Base-by-base conservation (phyloP, 768 basidiomycete species). In the Lactifluus echinatus region DNA sequence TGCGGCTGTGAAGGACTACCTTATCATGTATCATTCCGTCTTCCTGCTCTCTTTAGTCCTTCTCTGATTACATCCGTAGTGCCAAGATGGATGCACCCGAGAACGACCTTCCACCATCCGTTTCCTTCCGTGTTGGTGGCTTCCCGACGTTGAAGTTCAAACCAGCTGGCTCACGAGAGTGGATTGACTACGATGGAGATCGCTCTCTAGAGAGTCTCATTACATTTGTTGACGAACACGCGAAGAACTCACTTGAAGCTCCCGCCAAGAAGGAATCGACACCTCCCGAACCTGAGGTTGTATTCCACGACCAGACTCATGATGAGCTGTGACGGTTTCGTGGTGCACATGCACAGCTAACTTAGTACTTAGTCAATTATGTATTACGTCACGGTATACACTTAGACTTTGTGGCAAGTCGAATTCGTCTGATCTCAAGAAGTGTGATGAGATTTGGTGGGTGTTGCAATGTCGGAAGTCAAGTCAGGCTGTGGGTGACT, bases 141-240 rank as follows among this genome's bases (percentile, higher is more conserved):
- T 93, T 92, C 87, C 95, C 96, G 8, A 98, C 96, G 5, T 69
- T 98, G 67, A 98, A 98, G 71, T 95, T 99, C 80, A 94, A 93
- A 75, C 79, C 84, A 4, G 95, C 96, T 14, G 95, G 95, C 45
- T 74, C 81, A 21, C 75, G 77, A 53, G 85, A 91, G 50, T 99
- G 94, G 75, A 73, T 94, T 52, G 92, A 96, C 69, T 98, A 94
- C 68, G 85, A 89, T 62, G 96, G 96, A 63, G 96, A 93, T 66
- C 84, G 91, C 57, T 85, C 89, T 3, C 74, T 92, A 61, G 93
- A 97, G 73, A 86, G 82, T 68, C 70, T 98, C 57, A 76, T 91
- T 55, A 80, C 86, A 47, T 96, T 93, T 70, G 74, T 94, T 39
- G 84, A 93, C 72, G 79, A 85, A 68, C 76, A 87, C 64, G 87